Base-by-base conservation (phyloP, 2,329 filamentous ascomycete species). In the Neofusicoccum cordaticola region DNA sequence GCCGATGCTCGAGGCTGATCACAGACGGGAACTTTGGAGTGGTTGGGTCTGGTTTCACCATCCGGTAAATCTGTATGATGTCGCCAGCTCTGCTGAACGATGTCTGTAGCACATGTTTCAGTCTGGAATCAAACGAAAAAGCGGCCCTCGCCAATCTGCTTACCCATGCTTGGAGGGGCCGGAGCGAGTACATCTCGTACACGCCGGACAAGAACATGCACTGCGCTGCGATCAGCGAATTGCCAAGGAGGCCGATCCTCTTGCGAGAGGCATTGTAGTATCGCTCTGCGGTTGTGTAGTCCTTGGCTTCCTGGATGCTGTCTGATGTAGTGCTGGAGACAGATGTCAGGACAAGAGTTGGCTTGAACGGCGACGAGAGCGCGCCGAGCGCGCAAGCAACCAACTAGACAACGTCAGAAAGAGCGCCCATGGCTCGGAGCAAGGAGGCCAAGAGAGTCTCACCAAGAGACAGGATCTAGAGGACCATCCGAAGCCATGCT, bases 121-220 rank as follows among this genome's bases (percentile, higher is more conserved):
- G 27, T 7, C 27, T 31, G 27, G 6, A 5, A 31, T 31, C 27
- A 31, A 31, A 31, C 27, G 27, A 7, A 31, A 31, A 31, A 31
- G 27, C 27, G 6, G 27, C 27, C 27, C 27, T 31, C 27, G 27
- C 27, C 27, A 5, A 76, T 75, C 31, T 71, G 73, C 7, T 68
- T 69, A 53, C 50, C 66, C 71, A 73, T 11, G 73, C 73, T 31
- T 73, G 66, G 4, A 76, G 66, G 7, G 73, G 74, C 2, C 71
- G 69, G 34, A 76, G 66, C 13, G 71, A 71, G 50, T 75, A 75
- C 74, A 75, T 76, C 56, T 75, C 73, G 34, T 73, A 75, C 7
- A 76, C 72, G 1, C 74, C 74, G 22, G 68, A 71, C 44, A 76
- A 66, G 47, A 75, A 76, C 11, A 74, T 56, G 41, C 74, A 75